A percentile compares a stretch with the other conserved stretches of the same genome.
phyloP scores from a whole-genome alignment of 306 rosid species.

The Fagus sylvatica region DNA sequence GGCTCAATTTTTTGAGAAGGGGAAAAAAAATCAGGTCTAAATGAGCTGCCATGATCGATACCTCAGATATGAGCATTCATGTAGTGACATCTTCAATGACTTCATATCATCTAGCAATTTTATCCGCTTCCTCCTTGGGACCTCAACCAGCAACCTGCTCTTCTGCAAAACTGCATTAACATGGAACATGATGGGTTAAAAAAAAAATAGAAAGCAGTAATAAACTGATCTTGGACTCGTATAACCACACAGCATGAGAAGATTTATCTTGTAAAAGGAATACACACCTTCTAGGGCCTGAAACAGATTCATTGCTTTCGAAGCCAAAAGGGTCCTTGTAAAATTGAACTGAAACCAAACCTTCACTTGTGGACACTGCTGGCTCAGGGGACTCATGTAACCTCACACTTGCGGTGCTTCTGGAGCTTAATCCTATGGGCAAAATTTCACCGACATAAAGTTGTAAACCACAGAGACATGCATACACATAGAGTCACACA shows the following conservation, averaged over 20 bases:
- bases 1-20: neutral
- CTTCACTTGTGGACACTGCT: slow-evolving; percentile 9
- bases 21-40: neutral
- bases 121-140: neutral
- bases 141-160: neutral
- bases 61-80: neutral
- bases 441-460: slow-evolving; percentile 21
- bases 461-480: neutral
- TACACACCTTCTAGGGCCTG: slow-evolving; percentile 17
- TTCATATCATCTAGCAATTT: neutral
- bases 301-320: slow-evolving; percentile 25
- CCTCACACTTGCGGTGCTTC: slow-evolving; percentile 26
- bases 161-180: neutral
- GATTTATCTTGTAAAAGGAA: neutral
- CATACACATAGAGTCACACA: neutral
- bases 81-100: neutral
- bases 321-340: slow-evolving; percentile 17
- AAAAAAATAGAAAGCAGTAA: neutral
- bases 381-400: slow-evolving; percentile 36
- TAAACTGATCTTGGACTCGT: neutral
- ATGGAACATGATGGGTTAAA: neutral
- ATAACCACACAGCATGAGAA: neutral
- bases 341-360: slow-evolving; percentile 38
- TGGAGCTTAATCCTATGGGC: slow-evolving; percentile 41
- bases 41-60: neutral